These are phyloP conservation scores for Leccinum arenicola DNA, from an alignment of 768 basidiomycete species.

Conservation along the genomic window DNA sequence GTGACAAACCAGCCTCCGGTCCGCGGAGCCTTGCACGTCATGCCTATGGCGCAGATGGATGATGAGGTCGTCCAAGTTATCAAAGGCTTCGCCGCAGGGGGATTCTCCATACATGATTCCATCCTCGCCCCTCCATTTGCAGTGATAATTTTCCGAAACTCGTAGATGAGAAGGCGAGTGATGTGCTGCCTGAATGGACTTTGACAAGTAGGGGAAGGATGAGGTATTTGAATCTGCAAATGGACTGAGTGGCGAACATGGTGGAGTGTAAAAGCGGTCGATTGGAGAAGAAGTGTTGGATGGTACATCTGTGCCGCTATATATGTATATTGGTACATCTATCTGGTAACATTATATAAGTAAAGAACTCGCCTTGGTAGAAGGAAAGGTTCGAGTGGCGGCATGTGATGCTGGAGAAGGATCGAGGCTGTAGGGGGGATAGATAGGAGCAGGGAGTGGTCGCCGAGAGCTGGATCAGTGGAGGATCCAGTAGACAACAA, in stretches of 20 bases:
- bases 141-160: not conserved
- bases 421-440: too few relatives aligned
- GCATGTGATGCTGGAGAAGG: too few relatives aligned
- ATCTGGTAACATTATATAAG: not conserved
- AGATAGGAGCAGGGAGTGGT: constrained; percentile 1
- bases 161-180: not conserved
- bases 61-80: too few relatives aligned
- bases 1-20: too few relatives aligned
- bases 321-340: not conserved
- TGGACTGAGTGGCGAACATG: not conserved
- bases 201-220: not conserved
- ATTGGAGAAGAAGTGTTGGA: not conserved
- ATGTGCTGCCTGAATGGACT: not conserved
- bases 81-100: too few relatives aligned
- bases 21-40: too few relatives aligned
- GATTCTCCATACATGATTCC: not conserved
- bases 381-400: not conserved
- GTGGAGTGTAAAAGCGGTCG: not conserved
- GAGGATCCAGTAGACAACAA: too few relatives aligned
- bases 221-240: not conserved
- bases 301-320: not conserved
- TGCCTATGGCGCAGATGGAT: too few relatives aligned
- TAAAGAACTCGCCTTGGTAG: not conserved
- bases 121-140: not conserved
- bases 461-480: not conserved